phyloP scores from a whole-genome alignment of 345 rosid genomes.

The Brassica cretica region DNA sequence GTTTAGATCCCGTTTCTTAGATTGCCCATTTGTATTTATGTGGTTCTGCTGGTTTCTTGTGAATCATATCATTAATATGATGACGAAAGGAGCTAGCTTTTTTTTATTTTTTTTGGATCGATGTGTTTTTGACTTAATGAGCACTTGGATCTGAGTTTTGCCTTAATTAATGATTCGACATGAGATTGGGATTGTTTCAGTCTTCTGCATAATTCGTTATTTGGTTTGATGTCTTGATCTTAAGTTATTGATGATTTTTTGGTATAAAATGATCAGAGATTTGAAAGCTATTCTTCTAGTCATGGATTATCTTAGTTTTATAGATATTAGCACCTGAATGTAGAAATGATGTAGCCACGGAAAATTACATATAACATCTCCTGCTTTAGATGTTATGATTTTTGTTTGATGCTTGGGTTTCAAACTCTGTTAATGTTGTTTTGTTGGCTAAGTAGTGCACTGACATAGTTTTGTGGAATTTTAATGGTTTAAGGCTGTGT shows the following conservation, averaged over 20 bases:
- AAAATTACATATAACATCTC: neutral
- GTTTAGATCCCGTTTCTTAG: neutral
- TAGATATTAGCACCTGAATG: neutral
- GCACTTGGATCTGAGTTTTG: neutral
- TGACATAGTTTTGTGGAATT: constrained; percentile 13
- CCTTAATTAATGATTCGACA: neutral
- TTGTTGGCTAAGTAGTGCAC: constrained; percentile 9
- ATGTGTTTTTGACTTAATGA: neutral
- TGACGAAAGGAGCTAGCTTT: neutral
- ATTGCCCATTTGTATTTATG: neutral
- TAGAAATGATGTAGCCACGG: neutral
- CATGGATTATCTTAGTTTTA: constrained; percentile 7
- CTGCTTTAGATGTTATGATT: neutral
- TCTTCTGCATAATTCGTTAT: neutral
- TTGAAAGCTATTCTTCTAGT: neutral
- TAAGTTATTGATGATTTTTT: neutral
- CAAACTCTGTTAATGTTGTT: neutral
- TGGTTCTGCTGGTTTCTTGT: neutral
- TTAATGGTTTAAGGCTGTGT: constrained; percentile 62
- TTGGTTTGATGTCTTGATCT: neutral
- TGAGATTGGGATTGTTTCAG: neutral
- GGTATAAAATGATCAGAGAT: neutral
- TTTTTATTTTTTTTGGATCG: neutral
- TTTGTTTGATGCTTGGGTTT: neutral
- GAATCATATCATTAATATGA: neutral